Evolutionary conservation across 2,329 filamentous ascomycete species (phyloP).

Genomic region (Xylariales sp.): DNA sequence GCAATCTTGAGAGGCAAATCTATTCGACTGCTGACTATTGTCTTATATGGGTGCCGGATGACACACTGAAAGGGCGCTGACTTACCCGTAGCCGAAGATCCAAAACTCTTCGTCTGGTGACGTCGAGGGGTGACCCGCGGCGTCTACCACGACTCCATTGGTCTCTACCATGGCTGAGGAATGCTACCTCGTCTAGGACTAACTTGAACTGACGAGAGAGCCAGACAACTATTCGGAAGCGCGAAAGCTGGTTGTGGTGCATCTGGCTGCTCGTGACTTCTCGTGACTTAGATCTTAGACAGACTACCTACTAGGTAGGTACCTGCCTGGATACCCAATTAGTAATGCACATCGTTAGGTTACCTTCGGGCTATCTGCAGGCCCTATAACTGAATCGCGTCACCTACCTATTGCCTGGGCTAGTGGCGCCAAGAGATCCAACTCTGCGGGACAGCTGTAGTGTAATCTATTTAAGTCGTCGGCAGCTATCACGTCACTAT

Average conservation of each 20-base stretch:
- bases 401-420: background rate
- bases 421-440: constrained; percentile 32
- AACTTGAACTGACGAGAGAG: background rate
- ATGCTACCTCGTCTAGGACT: background rate
- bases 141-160: constrained; percentile 34
- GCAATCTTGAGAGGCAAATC: background rate
- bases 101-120: constrained; percentile 76
- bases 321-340: constrained; percentile 15
- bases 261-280: constrained; percentile 6
- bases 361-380: background rate
- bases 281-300: background rate
- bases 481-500: constrained; percentile 26
- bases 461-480: constrained; percentile 10
- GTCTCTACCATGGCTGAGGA: constrained; percentile 36
- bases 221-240: background rate
- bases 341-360: constrained; percentile 29
- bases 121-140: constrained; percentile 42
- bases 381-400: background rate
- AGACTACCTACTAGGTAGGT: too few relatives aligned
- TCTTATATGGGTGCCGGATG: constrained; percentile 24
- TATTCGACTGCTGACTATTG: background rate
- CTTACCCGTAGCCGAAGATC: constrained; percentile 96
- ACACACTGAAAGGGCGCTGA: constrained; percentile 36
- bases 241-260: background rate
- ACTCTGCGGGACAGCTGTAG: constrained; percentile 29